These are phyloP conservation scores for Chaetomium tenue DNA, from an alignment of 495 filamentous ascomycete species.

Conservation along the genomic window DNA sequence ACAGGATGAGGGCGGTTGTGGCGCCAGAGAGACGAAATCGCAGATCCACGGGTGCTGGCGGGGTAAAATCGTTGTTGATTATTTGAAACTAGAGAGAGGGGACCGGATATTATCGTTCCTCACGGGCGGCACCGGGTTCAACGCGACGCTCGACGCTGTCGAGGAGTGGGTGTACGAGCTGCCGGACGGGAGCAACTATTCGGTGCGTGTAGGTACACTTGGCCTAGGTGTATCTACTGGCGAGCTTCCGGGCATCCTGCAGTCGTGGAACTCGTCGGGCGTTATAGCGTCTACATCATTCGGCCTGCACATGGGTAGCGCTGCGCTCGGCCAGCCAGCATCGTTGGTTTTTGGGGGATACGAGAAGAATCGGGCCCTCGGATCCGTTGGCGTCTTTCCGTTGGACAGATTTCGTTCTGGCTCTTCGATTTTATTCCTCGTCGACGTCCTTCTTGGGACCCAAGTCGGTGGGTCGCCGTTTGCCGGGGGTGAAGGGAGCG, in stretches of 20 bases:
- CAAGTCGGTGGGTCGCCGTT: background rate
- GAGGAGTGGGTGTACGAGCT: background rate
- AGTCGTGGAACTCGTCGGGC: background rate
- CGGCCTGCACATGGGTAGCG: slow-evolving; percentile 7
- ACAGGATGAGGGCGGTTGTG: too few species aligned
- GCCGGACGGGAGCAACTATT: background rate
- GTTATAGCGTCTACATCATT: background rate
- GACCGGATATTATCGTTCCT: too few species aligned
- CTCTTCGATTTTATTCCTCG: background rate
- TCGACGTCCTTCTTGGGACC: background rate
- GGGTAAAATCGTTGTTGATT: background rate
- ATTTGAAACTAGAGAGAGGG: background rate
- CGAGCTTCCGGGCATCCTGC: background rate
- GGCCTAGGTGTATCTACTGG: background rate
- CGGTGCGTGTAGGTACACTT: background rate
- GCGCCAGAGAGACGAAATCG: too few species aligned
- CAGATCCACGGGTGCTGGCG: background rate
- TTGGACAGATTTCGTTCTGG: background rate
- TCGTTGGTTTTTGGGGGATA: slow-evolving; percentile 5
- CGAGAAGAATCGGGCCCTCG: slow-evolving; percentile 10
- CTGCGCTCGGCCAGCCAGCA: background rate
- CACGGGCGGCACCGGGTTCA: too few species aligned
- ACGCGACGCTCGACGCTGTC: background rate
- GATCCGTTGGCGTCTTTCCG: background rate
- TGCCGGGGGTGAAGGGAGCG: background rate